Evolutionary conservation across 2,329 filamentous ascomycete species (phyloP), one percentile per base, ranked within the genome.

Genomic region (Beauveria asiatica): DNA sequence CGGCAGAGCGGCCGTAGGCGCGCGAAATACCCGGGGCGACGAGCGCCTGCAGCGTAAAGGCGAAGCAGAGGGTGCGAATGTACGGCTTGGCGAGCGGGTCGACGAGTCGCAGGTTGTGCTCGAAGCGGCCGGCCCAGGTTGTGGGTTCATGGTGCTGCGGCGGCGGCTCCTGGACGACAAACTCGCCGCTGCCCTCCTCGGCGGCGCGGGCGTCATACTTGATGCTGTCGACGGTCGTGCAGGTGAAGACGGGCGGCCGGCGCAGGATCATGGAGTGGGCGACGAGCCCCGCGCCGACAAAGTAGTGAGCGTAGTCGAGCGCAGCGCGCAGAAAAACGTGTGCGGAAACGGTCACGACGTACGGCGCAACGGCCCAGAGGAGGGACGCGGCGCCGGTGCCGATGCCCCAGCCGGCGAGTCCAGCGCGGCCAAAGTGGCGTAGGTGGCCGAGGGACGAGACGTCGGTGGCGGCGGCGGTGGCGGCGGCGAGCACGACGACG

Each of bases 371-470:
- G 11, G 70, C 68, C 39, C 67, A 67, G 19, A 69, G 64, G 7
- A 71, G 59, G 10, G 65, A 62, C 0, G 70, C 73, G 0, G 66
- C 65, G 13, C 72, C 73, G 5, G 68, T 67, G 1, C 72, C 72
- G 1, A 71, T 62, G 46, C 70, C 73, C 73, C 73, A 75, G 33
- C 73, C 73, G 2, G 66, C 67, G 19, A 75, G 62, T 0, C 68
- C 71, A n/a, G 63, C 57, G 49, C 64, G 64, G 19, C 71, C 70
- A 42, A 73, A 70, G 11, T 68, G 65, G 0, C 68, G 66, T 13
- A 69, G 55, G 66, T 67, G 66, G 16, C 68, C 68, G n/a, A 74
- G 50, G 54, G 70, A 71, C 2, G 68, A 70, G 2, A 74, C 62
- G 17, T 75, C 72, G 55, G 66, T 70, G 5, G 66, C 66, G 3